phyloP scores from a whole-genome alignment of 257 asterid genomes.

The Nicotiana tomentosiformis region DNA sequence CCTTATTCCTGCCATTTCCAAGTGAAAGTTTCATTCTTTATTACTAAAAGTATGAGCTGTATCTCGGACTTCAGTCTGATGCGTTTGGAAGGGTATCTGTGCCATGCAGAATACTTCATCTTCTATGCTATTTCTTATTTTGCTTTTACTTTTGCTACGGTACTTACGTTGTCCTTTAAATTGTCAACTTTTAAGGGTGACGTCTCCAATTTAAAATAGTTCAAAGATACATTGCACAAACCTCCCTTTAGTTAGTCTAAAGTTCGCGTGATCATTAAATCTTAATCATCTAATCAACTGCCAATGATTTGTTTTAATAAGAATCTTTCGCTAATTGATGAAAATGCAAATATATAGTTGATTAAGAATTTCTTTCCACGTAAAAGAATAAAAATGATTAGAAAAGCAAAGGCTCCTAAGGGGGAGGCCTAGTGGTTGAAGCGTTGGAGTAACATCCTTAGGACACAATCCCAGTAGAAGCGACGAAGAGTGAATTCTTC shows the following conservation, averaged over 20 bases:
- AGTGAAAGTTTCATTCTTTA: not conserved
- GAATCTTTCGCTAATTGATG: no score
- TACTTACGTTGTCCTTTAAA: not conserved
- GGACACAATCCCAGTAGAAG: no score
- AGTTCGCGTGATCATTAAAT: not conserved
- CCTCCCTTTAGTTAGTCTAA: not conserved
- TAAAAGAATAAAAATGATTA: no score
- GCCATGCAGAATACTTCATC: not conserved
- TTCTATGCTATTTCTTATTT: not conserved
- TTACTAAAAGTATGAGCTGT: not conserved
- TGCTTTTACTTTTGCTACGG: not conserved
- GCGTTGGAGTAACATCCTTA: no score
- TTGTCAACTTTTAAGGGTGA: not conserved
- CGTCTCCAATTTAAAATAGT: not conserved
- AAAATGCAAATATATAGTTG: no score
- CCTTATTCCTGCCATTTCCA: not conserved
- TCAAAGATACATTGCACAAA: not conserved
- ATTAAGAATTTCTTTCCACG: no score
- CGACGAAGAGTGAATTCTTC: not conserved
- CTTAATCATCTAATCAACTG: not conserved
- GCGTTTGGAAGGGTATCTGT: not conserved
- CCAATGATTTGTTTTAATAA: not conserved
- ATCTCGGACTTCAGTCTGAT: not conserved
- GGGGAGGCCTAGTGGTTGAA: no score
- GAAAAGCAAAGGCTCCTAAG: no score